phyloP scores from a whole-genome alignment of 345 rosid genomes.

The Kernera saxatilis region DNA sequence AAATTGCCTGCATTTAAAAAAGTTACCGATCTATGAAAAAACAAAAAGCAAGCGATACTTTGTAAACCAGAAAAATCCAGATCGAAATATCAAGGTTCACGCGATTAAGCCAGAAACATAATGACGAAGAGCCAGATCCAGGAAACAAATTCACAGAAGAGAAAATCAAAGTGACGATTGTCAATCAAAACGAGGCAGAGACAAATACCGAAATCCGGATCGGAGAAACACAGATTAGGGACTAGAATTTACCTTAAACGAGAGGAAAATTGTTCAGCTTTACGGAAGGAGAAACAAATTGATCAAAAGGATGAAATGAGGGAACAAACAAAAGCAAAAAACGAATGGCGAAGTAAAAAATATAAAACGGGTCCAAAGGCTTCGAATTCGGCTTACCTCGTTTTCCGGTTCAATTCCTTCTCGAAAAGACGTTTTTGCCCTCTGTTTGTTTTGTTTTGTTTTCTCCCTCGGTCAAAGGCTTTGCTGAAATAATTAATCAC shows the following conservation, averaged over 20 bases:
- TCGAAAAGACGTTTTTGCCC: background rate
- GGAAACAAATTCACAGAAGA: background rate
- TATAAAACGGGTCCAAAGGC: constrained; percentile 19
- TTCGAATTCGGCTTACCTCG: constrained; percentile 18
- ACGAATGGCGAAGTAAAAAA: background rate
- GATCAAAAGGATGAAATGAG: background rate
- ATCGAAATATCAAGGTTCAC: background rate
- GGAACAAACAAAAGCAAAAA: background rate
- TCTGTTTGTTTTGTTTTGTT: background rate
- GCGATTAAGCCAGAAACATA: background rate
- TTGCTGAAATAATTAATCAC: too few relatives aligned
- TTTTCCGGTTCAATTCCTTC: constrained; percentile 17
- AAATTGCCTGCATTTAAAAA: background rate
- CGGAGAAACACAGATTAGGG: background rate
- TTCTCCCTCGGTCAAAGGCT: too few relatives aligned
- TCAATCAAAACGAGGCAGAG: background rate
- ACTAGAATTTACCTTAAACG: background rate
- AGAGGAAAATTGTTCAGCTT: background rate
- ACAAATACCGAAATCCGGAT: background rate
- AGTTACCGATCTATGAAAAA: background rate
- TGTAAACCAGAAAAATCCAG: background rate
- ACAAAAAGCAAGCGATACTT: background rate
- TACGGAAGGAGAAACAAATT: background rate
- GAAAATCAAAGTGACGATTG: constrained; percentile 3
- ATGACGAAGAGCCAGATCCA: background rate